These are phyloP conservation scores for Diddensiella transvaalensis DNA, from an alignment of 805 yeast species.

Conservation along the genomic window DNA sequence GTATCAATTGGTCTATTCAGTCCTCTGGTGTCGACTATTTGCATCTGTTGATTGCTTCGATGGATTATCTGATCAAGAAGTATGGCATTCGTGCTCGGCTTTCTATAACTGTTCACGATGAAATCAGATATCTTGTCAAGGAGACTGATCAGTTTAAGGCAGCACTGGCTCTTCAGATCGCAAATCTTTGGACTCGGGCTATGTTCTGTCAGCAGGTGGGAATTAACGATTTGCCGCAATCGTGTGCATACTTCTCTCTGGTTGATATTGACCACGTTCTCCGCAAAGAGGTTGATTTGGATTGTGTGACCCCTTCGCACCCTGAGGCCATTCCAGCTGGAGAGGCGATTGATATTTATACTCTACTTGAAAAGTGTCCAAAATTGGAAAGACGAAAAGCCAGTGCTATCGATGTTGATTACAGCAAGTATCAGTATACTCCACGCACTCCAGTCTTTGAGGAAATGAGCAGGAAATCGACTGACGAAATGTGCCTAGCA, in stretches of 20 bases:
- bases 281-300: conserved; percentile 89
- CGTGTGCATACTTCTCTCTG: conserved; percentile 92
- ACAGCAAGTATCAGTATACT: conserved; percentile 6
- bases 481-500: conserved; percentile 4
- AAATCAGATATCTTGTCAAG: conserved; percentile 73
- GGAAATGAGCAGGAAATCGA: neutral
- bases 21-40: conserved; percentile 96
- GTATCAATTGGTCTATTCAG: conserved; percentile 97
- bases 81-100: conserved; percentile 73
- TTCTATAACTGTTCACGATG: conserved; percentile 91
- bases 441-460: conserved; percentile 14
- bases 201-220: conserved; percentile 93
- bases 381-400: conserved; percentile 15
- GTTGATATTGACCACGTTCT: conserved; percentile 86
- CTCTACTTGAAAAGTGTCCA: conserved; percentile 40
- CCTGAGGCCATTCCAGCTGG: conserved; percentile 71
- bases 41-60: conserved; percentile 76
- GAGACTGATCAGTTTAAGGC: conserved; percentile 71
- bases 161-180: conserved; percentile 80
- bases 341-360: conserved; percentile 60
- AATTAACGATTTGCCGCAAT: conserved; percentile 83
- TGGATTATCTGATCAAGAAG: conserved; percentile 72
- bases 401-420: conserved; percentile 3
- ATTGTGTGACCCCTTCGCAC: conserved; percentile 89
- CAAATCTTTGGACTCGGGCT: conserved; percentile 94